These are phyloP conservation scores for Colletotrichum coccodes DNA, from an alignment of 2,329 filamentous ascomycete genomes.

Conservation along the genomic window DNA sequence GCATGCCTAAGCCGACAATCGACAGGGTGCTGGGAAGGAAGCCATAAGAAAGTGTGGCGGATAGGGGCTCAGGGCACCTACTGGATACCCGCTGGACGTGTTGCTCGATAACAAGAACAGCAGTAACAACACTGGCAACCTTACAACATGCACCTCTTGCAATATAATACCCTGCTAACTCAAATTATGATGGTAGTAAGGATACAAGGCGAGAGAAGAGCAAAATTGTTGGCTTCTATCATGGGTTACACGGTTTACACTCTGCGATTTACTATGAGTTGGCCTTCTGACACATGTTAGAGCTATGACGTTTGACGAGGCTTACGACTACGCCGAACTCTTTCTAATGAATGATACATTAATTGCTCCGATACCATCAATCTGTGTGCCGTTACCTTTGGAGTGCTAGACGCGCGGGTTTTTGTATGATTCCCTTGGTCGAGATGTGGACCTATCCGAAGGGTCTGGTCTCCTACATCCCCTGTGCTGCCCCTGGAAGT, in stretches of 20 bases:
- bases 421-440: not conserved
- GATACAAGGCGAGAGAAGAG: slow-evolving; percentile 79
- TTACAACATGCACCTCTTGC: slow-evolving; percentile 61
- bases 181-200: slow-evolving; percentile 61
- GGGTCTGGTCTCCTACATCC: not conserved
- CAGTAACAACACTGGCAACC: not conserved
- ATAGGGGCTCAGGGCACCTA: not conserved
- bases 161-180: slow-evolving; percentile 76
- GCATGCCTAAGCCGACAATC: slow-evolving; percentile 77
- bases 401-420: not conserved
- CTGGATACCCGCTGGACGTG: not conserved
- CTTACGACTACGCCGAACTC: not conserved
- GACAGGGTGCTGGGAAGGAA: slow-evolving; percentile 60
- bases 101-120: not conserved
- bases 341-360: not conserved
- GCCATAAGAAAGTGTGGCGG: not conserved
- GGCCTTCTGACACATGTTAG: slow-evolving; percentile 35
- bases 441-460: not conserved
- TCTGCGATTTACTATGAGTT: slow-evolving; percentile 40
- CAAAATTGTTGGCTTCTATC: slow-evolving; percentile 39
- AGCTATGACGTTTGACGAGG: slow-evolving; percentile 17
- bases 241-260: slow-evolving; percentile 38
- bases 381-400: not conserved
- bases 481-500: no score
- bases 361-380: not conserved